Evolutionary conservation across 371 early-diverging fungal genomes (phyloP).

Genomic region (Mucor circinelloides): DNA sequence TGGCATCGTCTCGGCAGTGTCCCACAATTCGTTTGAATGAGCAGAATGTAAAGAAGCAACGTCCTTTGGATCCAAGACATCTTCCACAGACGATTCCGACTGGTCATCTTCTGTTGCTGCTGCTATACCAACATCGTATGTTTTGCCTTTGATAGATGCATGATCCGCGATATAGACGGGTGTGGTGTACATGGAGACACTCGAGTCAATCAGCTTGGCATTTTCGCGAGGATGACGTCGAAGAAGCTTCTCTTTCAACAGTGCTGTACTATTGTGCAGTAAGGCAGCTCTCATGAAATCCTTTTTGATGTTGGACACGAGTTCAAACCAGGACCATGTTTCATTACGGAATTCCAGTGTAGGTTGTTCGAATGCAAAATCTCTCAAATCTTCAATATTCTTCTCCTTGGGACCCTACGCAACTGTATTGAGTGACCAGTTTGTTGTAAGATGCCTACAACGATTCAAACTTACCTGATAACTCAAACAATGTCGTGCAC

Average conservation of each 20-base stretch:
- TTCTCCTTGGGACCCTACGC: conserved; percentile 64
- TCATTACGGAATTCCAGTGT: conserved; percentile 74
- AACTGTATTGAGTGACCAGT: too few relatives aligned
- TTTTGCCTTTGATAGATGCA: neutral
- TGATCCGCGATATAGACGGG: neutral
- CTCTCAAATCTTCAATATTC: conserved; percentile 69
- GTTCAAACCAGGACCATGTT: conserved; percentile 75
- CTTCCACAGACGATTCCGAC: neutral
- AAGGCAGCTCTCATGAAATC: conserved; percentile 53
- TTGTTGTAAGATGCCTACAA: too few relatives aligned
- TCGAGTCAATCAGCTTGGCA: conserved; percentile 4
- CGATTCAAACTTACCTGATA: conserved; percentile 58
- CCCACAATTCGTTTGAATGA: conserved; percentile 17
- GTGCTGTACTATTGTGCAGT: conserved; percentile 44
- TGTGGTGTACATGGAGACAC: neutral
- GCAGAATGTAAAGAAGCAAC: conserved; percentile 21
- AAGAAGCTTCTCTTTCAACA: conserved; percentile 50
- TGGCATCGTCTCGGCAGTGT: neutral
- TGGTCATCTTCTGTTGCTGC: neutral
- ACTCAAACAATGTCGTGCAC: conserved; percentile 65
- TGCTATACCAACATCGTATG: neutral
- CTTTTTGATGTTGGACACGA: conserved; percentile 63
- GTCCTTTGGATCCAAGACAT: conserved; percentile 7
- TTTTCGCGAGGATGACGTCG: conserved; percentile 41
- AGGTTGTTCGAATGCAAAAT: conserved; percentile 70